Evolutionary conservation across 2,329 filamentous ascomycete species (phyloP).

Genomic region (Cercospora sp.): DNA sequence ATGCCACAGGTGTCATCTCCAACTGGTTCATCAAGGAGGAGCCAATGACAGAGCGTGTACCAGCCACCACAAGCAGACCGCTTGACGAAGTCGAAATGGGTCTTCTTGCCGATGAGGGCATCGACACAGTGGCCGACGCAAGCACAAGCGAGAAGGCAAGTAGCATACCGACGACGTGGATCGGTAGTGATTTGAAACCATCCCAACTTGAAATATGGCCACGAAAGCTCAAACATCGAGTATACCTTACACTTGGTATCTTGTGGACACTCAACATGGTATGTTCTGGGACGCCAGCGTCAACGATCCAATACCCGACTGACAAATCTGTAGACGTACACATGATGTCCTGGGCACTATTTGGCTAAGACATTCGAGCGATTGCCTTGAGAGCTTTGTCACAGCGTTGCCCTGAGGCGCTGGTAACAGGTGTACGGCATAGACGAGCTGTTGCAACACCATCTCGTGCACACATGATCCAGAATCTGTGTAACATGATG

Average conservation of each 20-base stretch:
- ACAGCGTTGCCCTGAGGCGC: background rate
- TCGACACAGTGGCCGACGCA: background rate
- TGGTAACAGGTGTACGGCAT: background rate
- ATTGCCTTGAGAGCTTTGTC: background rate
- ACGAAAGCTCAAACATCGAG: conserved; percentile 16
- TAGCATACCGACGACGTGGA: background rate
- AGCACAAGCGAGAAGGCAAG: background rate
- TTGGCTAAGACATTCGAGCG: background rate
- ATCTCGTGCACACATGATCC: background rate
- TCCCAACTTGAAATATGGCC: conserved; percentile 23
- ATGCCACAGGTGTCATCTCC: conserved; percentile 43
- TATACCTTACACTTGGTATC: conserved; percentile 18
- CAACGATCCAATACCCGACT: background rate
- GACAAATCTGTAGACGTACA: conserved; percentile 10
- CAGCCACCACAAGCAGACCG: background rate
- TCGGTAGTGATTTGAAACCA: background rate
- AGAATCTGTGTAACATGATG: background rate
- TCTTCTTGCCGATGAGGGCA: conserved; percentile 15
- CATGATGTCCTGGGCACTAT: background rate
- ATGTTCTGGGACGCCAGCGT: background rate
- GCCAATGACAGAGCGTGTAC: background rate
- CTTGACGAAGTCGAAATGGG: conserved; percentile 26
- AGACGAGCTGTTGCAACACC: conserved; percentile 12
- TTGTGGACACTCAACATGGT: conserved; percentile 28
- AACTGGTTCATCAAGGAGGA: conserved; percentile 40